Evolutionary conservation across 78 protist species (phyloP).

Genomic region (Dictyostelium purpureum): DNA sequence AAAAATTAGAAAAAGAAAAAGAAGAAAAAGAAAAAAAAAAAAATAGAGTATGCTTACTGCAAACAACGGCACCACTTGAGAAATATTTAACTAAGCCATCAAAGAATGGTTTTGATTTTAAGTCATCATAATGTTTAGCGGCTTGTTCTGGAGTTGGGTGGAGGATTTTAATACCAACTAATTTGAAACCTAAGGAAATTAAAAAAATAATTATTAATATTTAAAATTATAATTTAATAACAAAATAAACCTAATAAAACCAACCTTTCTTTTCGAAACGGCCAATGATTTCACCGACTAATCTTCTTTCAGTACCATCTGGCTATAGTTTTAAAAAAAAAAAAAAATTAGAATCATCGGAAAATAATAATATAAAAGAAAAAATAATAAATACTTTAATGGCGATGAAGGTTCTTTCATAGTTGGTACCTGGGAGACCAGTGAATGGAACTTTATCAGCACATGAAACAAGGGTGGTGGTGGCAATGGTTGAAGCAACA

Average conservation of each 20-base stretch:
- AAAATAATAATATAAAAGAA: neutral
- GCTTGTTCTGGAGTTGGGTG: conserved; percentile 77
- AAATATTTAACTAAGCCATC: conserved; percentile 68
- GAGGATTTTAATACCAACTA: conserved; percentile 88
- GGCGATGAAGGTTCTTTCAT: conserved; percentile 92
- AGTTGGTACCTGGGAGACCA: conserved; percentile 18
- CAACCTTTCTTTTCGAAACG: conserved; percentile 93
- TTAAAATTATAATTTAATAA: too few relatives aligned
- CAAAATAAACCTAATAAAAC: too few relatives aligned
- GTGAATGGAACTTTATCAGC: conserved; percentile 4
- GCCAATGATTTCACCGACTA: conserved; percentile 90
- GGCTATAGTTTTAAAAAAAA: conserved; percentile 43
- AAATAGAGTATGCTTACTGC: too few relatives aligned
- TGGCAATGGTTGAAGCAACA: neutral
- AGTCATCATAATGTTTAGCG: conserved; percentile 87
- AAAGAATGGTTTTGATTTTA: conserved; percentile 83
- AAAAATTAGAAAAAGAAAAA: too few relatives aligned
- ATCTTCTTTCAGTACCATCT: conserved; percentile 89
- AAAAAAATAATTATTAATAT: too few relatives aligned
- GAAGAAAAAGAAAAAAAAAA: too few relatives aligned
- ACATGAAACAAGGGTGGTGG: conserved; percentile 7
- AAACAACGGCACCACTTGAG: conserved; percentile 91
- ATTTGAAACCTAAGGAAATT: too few relatives aligned
- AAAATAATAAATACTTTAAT: conserved; percentile 66
- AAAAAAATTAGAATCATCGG: neutral